Evolutionary conservation across 768 basidiomycete genomes (phyloP), one percentile per base, ranked within the genome.

Genomic region (Cantharellus anzutake): DNA sequence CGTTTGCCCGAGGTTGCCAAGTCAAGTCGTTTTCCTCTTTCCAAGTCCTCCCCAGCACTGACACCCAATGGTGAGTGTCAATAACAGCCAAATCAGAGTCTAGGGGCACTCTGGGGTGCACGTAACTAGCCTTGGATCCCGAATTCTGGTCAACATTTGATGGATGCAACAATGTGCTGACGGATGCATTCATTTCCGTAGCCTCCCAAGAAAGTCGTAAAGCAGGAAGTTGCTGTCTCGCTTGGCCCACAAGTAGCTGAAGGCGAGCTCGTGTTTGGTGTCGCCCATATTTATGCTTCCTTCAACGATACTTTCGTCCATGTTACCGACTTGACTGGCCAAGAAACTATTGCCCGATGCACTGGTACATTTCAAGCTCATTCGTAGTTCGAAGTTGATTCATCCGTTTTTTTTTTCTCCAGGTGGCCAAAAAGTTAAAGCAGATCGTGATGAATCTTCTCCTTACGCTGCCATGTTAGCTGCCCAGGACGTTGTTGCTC

Each of bases 291-390:
- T 76, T 98, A 86, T 67, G 94, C 96, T 44, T 94, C 91, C 60
- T 99, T 99, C 82, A 99, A 99, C 75, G 96, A 99, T 70, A 99
- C 96, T 61, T 98, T 98, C 73, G 96, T 99, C 66, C 96, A 99
- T 71, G 78, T 99, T 68, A 99, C 96, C 72, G 96, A 98, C 86
- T 75, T 98, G 61, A 92, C 92, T 34, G 96, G 96, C 68, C 93
- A 89, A 77, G 96, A 98, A 78, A 99, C 96, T 71, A 91, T 99
- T 76, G 88, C 90, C 67, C 90, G 96, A 70, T 91, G 97, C 64
- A 98, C 96, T 65, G 93, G 93, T 86, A 61, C 67, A 80, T 73
- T 4, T 20, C 51, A 38, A 44, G 38, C 57, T 2, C 39, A 14
- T 41, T n/a, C 29, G 16, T 20, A 7, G 57, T 58, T 52, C 29